Percentiles rank a stretch among this genome's conserved stretches.
Evolutionary conservation across 2,329 filamentous ascomycete genomes (phyloP).

Genomic region (Penicillium brasilianum): DNA sequence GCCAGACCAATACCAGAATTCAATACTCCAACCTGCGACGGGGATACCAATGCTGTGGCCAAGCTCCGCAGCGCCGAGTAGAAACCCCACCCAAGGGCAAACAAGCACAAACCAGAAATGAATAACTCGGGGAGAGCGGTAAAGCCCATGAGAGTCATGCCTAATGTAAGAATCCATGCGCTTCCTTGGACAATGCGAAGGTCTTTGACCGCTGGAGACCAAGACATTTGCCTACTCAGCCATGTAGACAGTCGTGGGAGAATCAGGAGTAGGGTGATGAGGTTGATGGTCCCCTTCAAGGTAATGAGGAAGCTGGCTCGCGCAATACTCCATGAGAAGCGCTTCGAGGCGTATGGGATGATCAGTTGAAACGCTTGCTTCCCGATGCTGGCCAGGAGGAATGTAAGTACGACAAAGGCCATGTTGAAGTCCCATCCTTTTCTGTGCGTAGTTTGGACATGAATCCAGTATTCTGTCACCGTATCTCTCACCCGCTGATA

Average conservation of each 20-base stretch:
- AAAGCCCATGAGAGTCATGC: neutral
- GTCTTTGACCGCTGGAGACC: neutral
- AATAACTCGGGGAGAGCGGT: neutral
- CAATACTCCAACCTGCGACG: slow-evolving; percentile 2
- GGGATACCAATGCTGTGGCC: slow-evolving; percentile 1
- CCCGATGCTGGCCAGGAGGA: slow-evolving; percentile 1
- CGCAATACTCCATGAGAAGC: slow-evolving; percentile 3
- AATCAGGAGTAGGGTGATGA: neutral
- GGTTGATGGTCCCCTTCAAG: neutral
- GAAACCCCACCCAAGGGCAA: slow-evolving; percentile 5
- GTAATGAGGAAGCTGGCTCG: slow-evolving; percentile 8
- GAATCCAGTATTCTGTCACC: neutral
- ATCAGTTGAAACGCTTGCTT: neutral
- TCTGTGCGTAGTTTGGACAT: neutral
- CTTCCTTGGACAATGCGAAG: slow-evolving; percentile 4
- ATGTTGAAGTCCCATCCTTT: neutral
- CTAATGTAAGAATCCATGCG: neutral
- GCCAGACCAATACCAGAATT: neutral
- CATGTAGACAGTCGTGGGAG: slow-evolving; percentile 2
- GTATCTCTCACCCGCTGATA: neutral
- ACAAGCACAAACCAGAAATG: slow-evolving; percentile 1
- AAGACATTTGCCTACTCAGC: slow-evolving; percentile 1
- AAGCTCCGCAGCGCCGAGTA: slow-evolving; percentile 1
- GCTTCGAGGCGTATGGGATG: slow-evolving; percentile 6
- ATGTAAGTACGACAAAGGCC: neutral